Evolutionary conservation across 441 rosid species (phyloP), one percentile per base, ranked within the genome.

Genomic region (Eutrema salsugineum): DNA sequence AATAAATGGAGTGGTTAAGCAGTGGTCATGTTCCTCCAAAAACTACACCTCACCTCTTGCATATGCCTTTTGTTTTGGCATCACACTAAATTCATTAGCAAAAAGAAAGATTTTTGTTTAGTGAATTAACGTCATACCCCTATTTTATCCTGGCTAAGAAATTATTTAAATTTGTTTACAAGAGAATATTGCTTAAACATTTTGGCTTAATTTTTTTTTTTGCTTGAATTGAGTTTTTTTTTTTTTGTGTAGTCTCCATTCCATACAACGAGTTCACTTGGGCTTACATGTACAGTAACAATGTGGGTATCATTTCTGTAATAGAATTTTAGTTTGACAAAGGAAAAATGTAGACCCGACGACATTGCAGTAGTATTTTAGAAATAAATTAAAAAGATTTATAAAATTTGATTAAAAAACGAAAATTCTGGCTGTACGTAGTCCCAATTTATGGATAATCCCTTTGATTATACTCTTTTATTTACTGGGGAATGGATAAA

Each of bases 31-130:
- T 63, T 35, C 50, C 36, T 63, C 70, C 70, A 64, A 72, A 28
- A 55, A 35, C 14, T 46, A 63, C 64, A 63, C 64, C 76, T 54
- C 64, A 44, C 28, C 40, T 63, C 56, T 32, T 47, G 57, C 48
- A 63, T 63, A 33, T 71, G 48, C 57, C 63, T 44, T 44, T 63
- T 11, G 48, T 43, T 61, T 71, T 71, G 76, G 76, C 55, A 8
- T 54, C 15, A 53, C 40, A 32, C 19, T 22, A 43, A 33, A 33
- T 20, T 63, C 56, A 8, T 27, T n/a, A 61, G 47, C 10, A 71
- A 7, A 19, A 32, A 8, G 15, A 42, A 39, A 14, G 48, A 22
- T 2, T 6, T 43, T 15, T 10, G 27, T 28, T 17, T 43, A 15
- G 19, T 43, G 10, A 22, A 0, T 28, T 28, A 5, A 4, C 5